These are phyloP conservation scores for Fusarium pseudoanthophilum DNA, from an alignment of 2,329 filamentous ascomycete genomes.

Conservation along the genomic window DNA sequence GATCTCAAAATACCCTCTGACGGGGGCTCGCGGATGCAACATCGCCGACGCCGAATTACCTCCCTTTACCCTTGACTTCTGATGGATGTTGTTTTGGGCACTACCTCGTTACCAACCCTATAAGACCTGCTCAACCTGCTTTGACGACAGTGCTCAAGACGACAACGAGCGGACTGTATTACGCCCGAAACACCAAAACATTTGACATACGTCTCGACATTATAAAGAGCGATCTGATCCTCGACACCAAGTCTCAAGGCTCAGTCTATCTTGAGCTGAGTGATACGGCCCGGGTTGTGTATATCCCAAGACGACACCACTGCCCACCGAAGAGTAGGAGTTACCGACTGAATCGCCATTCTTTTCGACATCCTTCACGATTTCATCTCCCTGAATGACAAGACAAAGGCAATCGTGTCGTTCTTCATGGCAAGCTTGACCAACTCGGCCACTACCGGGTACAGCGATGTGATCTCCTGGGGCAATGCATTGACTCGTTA, in stretches of 20 bases:
- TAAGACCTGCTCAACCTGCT: fast-evolving
- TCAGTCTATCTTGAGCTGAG: slow-evolving; percentile 6
- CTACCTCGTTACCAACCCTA: fast-evolving
- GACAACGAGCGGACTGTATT: fast-evolving
- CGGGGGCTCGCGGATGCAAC: slow-evolving; percentile 75
- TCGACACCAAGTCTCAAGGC: neutral
- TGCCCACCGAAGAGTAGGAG: neutral
- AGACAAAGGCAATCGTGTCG: neutral
- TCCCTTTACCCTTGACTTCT: slow-evolving; percentile 52
- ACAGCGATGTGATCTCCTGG: fast-evolving
- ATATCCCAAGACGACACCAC: fast-evolving
- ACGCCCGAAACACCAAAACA: neutral
- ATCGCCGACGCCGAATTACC: slow-evolving; percentile 58
- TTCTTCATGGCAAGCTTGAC: fast-evolving
- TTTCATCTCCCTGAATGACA: fast-evolving
- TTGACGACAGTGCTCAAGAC: neutral
- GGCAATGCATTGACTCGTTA: fast-evolving
- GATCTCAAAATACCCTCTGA: slow-evolving; percentile 65
- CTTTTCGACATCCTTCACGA: neutral
- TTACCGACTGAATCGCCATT: neutral
- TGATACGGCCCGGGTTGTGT: neutral
- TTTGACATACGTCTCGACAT: neutral
- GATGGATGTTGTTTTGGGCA: slow-evolving; percentile 49
- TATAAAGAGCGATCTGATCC: slow-evolving; percentile 1
- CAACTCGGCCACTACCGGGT: fast-evolving